A percentile compares a stretch with the other conserved stretches of the same genome.
phyloP scores from a whole-genome alignment of 2,329 filamentous ascomycete genomes.

The Rasamsonia emersonii region DNA sequence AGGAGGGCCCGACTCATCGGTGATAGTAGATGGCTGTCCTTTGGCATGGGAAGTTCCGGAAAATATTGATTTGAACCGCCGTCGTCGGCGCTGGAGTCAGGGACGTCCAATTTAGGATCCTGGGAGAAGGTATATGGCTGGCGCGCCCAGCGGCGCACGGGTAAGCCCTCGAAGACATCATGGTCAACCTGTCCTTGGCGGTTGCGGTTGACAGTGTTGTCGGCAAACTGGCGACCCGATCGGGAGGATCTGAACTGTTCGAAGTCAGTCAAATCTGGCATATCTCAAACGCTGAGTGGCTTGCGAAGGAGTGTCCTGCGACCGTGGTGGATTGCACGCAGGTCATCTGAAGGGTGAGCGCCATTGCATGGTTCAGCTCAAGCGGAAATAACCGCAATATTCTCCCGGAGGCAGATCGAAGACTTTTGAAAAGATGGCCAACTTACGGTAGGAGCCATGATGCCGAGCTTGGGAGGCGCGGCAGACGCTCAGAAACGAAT shows the following conservation, averaged over 20 bases:
- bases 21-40: conserved; percentile 68
- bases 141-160: conserved; percentile 82
- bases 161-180: conserved; percentile 64
- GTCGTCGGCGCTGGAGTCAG: conserved; percentile 15
- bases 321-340: no score
- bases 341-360: background rate
- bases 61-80: conserved; percentile 23
- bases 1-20: conserved; percentile 75
- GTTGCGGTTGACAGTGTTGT: conserved; percentile 32
- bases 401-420: no score
- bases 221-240: conserved; percentile 49
- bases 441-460: no score
- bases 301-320: no score
- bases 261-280: no score
- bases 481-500: no score
- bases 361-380: no score
- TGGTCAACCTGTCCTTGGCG: conserved; percentile 49
- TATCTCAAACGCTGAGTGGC: no score
- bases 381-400: no score
- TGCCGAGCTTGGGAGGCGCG: no score
- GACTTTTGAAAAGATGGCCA: no score
- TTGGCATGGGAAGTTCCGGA: conserved; percentile 80
- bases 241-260: conserved; percentile 48
- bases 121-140: conserved; percentile 61
- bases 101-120: conserved; percentile 54